phyloP scores from a whole-genome alignment of 148 eudicot genomes.

The Vaccinium corymbosum region DNA sequence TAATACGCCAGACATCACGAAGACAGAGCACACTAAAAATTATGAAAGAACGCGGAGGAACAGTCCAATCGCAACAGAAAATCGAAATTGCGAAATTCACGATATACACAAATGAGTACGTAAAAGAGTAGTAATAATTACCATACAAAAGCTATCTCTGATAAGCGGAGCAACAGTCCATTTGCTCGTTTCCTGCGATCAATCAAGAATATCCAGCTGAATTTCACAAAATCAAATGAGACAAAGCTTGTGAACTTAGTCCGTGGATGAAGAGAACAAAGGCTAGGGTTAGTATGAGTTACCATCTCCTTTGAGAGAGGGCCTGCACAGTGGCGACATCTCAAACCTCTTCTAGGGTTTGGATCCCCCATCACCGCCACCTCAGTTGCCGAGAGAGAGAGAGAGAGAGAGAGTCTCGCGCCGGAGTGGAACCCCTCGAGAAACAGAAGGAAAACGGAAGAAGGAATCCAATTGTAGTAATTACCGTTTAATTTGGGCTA shows the following conservation, averaged over 20 bases:
- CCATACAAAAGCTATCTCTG: slow-evolving; percentile 88
- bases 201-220: neutral
- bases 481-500: too few species aligned
- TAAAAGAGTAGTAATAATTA: slow-evolving; percentile 12
- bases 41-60: neutral
- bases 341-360: slow-evolving; percentile 23
- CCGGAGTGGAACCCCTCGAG: neutral
- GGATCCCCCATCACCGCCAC: slow-evolving; percentile 24
- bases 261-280: neutral
- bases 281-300: neutral
- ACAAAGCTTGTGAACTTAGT: neutral
- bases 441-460: neutral
- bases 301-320: slow-evolving; percentile 81
- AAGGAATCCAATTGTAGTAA: neutral
- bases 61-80: neutral
- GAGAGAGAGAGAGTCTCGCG: neutral
- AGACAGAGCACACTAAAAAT: neutral
- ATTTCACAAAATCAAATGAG: neutral
- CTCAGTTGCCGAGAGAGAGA: neutral
- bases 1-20: neutral
- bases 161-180: slow-evolving; percentile 78
- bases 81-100: neutral
- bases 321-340: slow-evolving; percentile 85
- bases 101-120: neutral
- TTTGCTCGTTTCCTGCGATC: slow-evolving; percentile 59